These are phyloP conservation scores for Tranzscheliella williamsii DNA, from an alignment of 1,284 basidiomycete genomes.

Conservation along the genomic window DNA sequence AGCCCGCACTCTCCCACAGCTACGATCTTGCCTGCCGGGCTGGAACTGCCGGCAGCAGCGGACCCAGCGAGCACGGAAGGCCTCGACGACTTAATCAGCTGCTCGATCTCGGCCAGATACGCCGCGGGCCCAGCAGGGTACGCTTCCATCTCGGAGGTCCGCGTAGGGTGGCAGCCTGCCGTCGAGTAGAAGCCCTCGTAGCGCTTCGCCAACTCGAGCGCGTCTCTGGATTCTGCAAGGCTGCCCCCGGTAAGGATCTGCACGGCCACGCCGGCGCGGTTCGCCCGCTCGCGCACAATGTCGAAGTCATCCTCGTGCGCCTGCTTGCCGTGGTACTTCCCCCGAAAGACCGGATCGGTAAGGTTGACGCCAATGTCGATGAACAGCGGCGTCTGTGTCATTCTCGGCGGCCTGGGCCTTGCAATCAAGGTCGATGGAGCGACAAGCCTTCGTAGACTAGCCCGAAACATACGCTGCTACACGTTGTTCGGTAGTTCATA, in stretches of 20 bases:
- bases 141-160: slow-evolving; percentile 74
- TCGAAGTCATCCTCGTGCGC: slow-evolving; percentile 69
- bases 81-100: background rate
- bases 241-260: slow-evolving; percentile 82
- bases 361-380: slow-evolving; percentile 66
- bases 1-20: slow-evolving; percentile 85
- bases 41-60: slow-evolving; percentile 10
- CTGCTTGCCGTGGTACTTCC: slow-evolving; percentile 64
- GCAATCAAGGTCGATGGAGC: too few species aligned
- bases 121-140: slow-evolving; percentile 67
- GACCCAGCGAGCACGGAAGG: too few species aligned
- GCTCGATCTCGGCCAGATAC: slow-evolving; percentile 68
- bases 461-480: too few species aligned
- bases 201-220: slow-evolving; percentile 69
- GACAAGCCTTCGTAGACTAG: too few species aligned
- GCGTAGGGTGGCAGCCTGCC: slow-evolving; percentile 83
- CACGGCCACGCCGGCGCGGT: slow-evolving; percentile 71
- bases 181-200: slow-evolving; percentile 73
- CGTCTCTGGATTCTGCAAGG: slow-evolving; percentile 70
- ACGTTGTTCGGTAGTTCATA: too few species aligned
- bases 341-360: slow-evolving; percentile 63
- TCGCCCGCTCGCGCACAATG: slow-evolving; percentile 69
- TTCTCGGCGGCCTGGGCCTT: too few species aligned
- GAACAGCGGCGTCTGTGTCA: slow-evolving; percentile 10
- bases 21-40: slow-evolving; percentile 56